Base-by-base conservation (phyloP, 1,284 basidiomycete species). In the Leccinum pachyderme region DNA sequence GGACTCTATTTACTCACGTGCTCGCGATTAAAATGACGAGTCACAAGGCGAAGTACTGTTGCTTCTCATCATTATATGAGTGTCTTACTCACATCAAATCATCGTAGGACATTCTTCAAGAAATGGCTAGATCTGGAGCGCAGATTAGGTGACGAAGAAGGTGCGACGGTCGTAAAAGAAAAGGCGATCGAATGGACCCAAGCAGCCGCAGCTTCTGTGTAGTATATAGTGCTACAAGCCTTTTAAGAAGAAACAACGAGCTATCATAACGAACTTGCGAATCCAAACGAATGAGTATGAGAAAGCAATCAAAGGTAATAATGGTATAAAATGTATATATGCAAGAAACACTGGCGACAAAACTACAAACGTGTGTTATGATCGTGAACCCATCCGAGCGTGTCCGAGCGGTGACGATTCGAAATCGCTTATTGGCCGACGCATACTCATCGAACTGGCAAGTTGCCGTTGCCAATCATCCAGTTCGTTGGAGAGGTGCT, bases 111-210 rank as follows among this genome's bases (percentile, higher is more conserved):
- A 39, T 87, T 96, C 71, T 97, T 98, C 82, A 99, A 99, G 74
- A 98, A 98, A 73, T 98, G 96, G 93, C 79, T 99, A 39, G 87
- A 87, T 56, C 75, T 98, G 46, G 97, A 99, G 73, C 84, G 85
- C 63, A 81, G 85, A 60, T 75, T 95, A 53, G 97, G 97, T 2
- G 92, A 97, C 65, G 89, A 89, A 56, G 84, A 87, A 47, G 95
- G 95, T 25, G 87, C 87, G 49, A 81, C 84, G 29, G 70, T 41
- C 44, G 97, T 98, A 37, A 95, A 98, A 76, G 78, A 84, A 59
- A 90, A 89, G 69, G 97, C 96, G 6, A 77, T 93, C 55, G 90
- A 91, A 71, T 98, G 93, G 93, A 90, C 88, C 61, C 86, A 83
- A 68, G 79, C 73, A 65, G 77, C 77, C 52, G 71, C 72, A 33